A percentile compares a stretch with the other conserved stretches of the same genome.
Evolutionary conservation across 2,329 filamentous ascomycete genomes (phyloP).

Genomic region (Rachicladosporium sp.): DNA sequence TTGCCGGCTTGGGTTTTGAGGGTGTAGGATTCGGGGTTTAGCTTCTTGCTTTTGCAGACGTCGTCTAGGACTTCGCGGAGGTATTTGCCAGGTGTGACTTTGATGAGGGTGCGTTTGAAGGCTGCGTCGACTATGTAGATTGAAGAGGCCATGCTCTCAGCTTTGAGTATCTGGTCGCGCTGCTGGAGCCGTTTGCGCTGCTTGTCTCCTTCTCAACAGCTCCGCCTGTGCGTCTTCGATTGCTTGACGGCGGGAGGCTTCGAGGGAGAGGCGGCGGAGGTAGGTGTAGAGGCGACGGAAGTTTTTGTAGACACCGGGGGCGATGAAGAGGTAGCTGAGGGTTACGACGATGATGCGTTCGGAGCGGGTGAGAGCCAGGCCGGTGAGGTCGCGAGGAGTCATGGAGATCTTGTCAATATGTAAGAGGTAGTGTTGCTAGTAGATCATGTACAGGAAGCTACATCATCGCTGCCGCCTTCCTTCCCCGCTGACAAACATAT

Average conservation of each 20-base stretch:
- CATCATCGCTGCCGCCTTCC: background rate
- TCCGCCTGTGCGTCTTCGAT: constrained; percentile 7
- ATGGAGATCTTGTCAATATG: no score
- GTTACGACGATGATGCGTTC: constrained; percentile 23
- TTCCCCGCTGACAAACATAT: no score
- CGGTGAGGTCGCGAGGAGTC: constrained; percentile 12
- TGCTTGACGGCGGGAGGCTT: constrained; percentile 10
- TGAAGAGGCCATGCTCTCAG: constrained; percentile 70
- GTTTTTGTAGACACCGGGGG: constrained; percentile 17
- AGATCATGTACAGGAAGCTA: background rate
- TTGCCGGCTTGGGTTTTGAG: constrained; percentile 87
- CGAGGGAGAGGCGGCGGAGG: constrained; percentile 8
- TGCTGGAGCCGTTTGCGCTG: no score
- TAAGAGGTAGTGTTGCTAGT: no score
- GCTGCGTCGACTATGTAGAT: constrained; percentile 78
- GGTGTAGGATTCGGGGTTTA: constrained; percentile 60
- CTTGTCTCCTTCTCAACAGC: background rate
- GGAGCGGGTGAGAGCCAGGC: constrained; percentile 20
- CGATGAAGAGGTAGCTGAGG: constrained; percentile 21
- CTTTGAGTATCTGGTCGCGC: no score
- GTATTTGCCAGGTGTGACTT: constrained; percentile 69
- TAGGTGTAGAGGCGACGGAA: constrained; percentile 15
- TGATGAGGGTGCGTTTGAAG: constrained; percentile 65
- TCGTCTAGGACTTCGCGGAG: constrained; percentile 77
- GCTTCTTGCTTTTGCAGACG: constrained; percentile 70